Percentiles rank a stretch among this genome's conserved stretches.
phyloP scores from a whole-genome alignment of 495 filamentous ascomycete genomes.

The Penicillium cosmopolitanum region DNA sequence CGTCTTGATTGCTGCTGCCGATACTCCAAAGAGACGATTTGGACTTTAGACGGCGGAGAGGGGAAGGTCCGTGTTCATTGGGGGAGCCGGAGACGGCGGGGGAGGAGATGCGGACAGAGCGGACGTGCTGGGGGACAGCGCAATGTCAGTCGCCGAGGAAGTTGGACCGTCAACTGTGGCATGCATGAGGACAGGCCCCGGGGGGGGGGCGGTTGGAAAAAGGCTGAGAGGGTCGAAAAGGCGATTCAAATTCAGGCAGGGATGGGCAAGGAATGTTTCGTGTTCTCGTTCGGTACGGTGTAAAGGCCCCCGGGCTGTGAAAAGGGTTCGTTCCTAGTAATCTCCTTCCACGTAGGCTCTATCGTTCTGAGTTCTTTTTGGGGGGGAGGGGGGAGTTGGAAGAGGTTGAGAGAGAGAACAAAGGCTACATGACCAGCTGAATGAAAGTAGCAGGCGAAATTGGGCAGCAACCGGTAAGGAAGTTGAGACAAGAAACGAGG shows the following conservation, averaged over 20 bases:
- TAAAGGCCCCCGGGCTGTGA: not conserved
- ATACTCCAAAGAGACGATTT: slow-evolving; percentile 49
- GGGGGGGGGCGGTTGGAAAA: slow-evolving; percentile 24
- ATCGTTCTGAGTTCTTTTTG: slow-evolving; percentile 9
- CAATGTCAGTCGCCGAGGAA: slow-evolving; percentile 34
- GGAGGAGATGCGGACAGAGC: slow-evolving; percentile 34
- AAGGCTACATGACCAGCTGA: slow-evolving; percentile 27
- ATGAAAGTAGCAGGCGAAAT: slow-evolving; percentile 4
- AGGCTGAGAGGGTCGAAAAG: slow-evolving; percentile 9
- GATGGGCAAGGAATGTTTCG: slow-evolving; percentile 39
- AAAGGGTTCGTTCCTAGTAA: too few relatives aligned
- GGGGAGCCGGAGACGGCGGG: slow-evolving; percentile 37
- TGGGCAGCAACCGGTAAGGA: slow-evolving; percentile 32
- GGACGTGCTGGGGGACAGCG: slow-evolving; percentile 35
- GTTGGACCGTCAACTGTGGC: slow-evolving; percentile 42
- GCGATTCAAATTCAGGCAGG: slow-evolving; percentile 27
- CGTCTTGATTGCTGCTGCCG: slow-evolving; percentile 43
- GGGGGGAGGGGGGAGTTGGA: not conserved
- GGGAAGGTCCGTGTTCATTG: slow-evolving; percentile 35
- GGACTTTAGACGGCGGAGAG: slow-evolving; percentile 44
- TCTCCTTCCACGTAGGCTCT: not conserved
- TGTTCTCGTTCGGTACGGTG: slow-evolving; percentile 20
- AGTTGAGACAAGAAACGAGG: slow-evolving; percentile 32
- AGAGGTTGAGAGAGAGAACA: not conserved
- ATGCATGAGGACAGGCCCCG: slow-evolving; percentile 44